Conservation (phyloP, 2,329 filamentous ascomycete species). For the Pseudogymnoascus sp. region DNA sequence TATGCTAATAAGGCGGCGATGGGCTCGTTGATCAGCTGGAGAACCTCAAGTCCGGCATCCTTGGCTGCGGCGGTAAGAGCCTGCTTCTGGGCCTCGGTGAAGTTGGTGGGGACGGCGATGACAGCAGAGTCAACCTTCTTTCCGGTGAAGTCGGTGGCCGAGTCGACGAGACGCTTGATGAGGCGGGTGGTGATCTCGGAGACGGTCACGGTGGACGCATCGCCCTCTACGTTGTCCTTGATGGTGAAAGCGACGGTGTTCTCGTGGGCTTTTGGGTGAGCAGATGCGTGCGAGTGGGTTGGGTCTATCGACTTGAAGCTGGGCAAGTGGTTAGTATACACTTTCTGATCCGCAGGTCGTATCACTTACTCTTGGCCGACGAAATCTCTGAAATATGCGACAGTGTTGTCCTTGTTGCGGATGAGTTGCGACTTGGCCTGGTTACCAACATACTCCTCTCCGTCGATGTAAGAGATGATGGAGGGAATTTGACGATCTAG, state of each 20-base stretch:
- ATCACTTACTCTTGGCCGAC: conserved; percentile 75
- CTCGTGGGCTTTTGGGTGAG: conserved; percentile 71
- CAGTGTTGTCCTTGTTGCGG: conserved; percentile 85
- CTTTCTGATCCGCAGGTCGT: background rate
- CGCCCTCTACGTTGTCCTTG: conserved; percentile 62
- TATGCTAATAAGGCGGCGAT: conserved; percentile 84
- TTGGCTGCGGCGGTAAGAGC: conserved; percentile 71
- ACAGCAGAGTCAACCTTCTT: conserved; percentile 93
- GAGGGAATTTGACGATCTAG: conserved; percentile 93
- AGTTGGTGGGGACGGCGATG: conserved; percentile 89
- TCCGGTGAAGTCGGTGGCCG: conserved; percentile 85
- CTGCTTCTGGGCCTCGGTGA: conserved; percentile 75
- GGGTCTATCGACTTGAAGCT: conserved; percentile 94
- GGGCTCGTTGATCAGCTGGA: conserved; percentile 89
- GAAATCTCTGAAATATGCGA: conserved; percentile 94
- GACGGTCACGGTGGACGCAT: conserved; percentile 60
- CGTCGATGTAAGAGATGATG: conserved; percentile 86
- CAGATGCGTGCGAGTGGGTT: conserved; percentile 85
- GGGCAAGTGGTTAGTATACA: conserved; percentile 18
- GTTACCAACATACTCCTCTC: conserved; percentile 92
- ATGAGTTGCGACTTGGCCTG: conserved; percentile 93
- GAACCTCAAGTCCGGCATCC: conserved; percentile 73
- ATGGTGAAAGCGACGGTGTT: conserved; percentile 73
- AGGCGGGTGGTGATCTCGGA: conserved; percentile 79
- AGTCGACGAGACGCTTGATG: conserved; percentile 68